phyloP scores from a whole-genome alignment of 805 yeast genomes.

The Torulaspora maleeae region DNA sequence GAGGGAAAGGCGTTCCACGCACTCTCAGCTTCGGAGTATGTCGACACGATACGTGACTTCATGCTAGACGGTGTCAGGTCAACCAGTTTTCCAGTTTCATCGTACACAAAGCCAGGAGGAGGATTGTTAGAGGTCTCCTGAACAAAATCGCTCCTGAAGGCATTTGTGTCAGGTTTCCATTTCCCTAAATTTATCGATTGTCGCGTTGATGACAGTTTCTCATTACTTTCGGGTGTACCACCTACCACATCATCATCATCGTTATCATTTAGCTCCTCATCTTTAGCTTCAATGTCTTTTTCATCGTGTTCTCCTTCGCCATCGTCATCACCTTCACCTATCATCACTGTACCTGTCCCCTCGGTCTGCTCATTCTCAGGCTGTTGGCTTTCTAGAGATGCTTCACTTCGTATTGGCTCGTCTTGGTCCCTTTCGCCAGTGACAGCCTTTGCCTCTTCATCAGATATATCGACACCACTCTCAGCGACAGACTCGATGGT shows the following conservation, averaged over 20 bases:
- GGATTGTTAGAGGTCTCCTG: conserved; percentile 35
- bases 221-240: conserved; percentile 6
- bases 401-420: conserved; percentile 8
- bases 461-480: neutral
- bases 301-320: conserved; percentile 8
- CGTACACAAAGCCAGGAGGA: conserved; percentile 35
- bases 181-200: conserved; percentile 19
- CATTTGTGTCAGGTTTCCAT: conserved; percentile 56
- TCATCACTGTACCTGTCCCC: neutral
- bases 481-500: neutral
- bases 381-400: neutral
- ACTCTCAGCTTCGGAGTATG: conserved; percentile 34
- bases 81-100: conserved; percentile 33
- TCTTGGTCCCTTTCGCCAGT: conserved; percentile 1
- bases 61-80: conserved; percentile 32
- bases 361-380: neutral
- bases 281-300: conserved; percentile 2
- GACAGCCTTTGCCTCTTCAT: neutral
- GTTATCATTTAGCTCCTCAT: neutral
- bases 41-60: conserved; percentile 28
- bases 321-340: neutral
- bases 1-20: conserved; percentile 38
- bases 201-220: conserved; percentile 6
- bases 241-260: conserved; percentile 1
- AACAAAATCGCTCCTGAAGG: conserved; percentile 39